Evolutionary conservation across 345 rosid species (phyloP).

Genomic region (Citropsis articulata): DNA sequence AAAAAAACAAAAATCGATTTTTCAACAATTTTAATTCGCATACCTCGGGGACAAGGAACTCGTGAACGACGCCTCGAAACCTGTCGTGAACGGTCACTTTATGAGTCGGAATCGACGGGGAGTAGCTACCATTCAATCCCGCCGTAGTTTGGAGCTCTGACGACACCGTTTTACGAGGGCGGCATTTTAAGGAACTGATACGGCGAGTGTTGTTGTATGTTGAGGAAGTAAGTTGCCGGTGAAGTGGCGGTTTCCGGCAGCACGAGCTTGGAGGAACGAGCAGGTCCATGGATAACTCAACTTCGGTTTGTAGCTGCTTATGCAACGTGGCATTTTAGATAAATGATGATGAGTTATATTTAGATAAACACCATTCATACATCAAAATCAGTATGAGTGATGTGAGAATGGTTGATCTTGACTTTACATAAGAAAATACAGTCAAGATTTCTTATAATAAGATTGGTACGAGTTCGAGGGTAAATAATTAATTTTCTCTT

Average conservation of each 20-base stretch:
- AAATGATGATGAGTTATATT: not conserved
- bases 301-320: not conserved
- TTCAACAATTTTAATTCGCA: not conserved
- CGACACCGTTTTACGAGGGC: constrained; percentile 26
- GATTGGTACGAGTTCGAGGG: no score
- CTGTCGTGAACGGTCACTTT: constrained; percentile 88
- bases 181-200: constrained; percentile 23
- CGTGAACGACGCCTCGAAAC: constrained; percentile 73
- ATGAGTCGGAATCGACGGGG: constrained; percentile 53
- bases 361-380: not conserved
- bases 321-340: constrained; percentile 2
- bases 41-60: constrained; percentile 91
- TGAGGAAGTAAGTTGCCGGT: constrained; percentile 14
- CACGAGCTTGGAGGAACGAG: constrained; percentile 33
- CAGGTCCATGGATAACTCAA: constrained; percentile 42
- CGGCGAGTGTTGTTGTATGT: not conserved
- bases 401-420: not conserved
- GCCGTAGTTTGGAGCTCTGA: constrained; percentile 51
- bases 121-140: constrained; percentile 32
- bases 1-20: not conserved
- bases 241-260: constrained; percentile 22
- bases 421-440: not conserved
- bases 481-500: no score
- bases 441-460: not conserved
- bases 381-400: not conserved